Percentiles rank a stretch among this genome's conserved stretches.
These are phyloP conservation scores for Aspergillus costaricaensis DNA, from an alignment of 2,329 filamentous ascomycete genomes.

Conservation along the genomic window DNA sequence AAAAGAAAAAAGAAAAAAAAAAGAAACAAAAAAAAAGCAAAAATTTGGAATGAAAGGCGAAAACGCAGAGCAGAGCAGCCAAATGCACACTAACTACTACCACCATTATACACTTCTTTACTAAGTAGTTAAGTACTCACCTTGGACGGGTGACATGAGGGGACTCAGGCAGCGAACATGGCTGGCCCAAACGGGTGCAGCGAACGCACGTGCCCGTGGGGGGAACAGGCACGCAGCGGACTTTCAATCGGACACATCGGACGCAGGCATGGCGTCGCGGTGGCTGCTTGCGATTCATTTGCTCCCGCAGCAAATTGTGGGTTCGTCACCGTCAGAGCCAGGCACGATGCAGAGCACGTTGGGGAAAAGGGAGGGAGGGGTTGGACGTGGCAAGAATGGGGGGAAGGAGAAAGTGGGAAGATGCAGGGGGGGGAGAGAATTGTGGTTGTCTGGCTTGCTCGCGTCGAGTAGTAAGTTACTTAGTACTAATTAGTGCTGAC, in stretches of 20 bases:
- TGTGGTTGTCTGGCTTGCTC: too few species aligned
- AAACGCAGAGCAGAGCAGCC: too few species aligned
- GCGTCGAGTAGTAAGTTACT: too few species aligned
- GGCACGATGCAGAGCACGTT: too few species aligned
- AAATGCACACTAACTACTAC: too few species aligned
- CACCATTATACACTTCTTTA: too few species aligned
- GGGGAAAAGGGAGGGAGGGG: too few species aligned
- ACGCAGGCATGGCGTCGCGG: conserved; percentile 13
- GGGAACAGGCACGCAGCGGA: conserved; percentile 9
- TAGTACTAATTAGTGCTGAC: background rate
- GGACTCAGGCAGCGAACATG: conserved; percentile 7
- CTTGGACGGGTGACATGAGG: conserved; percentile 1
- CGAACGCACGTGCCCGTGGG: conserved; percentile 9
- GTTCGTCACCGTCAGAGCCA: too few species aligned
- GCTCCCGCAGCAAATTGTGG: background rate
- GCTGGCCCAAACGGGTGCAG: conserved; percentile 14
- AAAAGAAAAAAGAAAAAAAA: too few species aligned
- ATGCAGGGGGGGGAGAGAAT: background rate
- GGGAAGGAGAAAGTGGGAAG: background rate
- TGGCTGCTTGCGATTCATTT: conserved; percentile 9
- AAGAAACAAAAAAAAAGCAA: too few species aligned
- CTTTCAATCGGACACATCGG: conserved; percentile 15
- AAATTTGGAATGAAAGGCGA: too few species aligned
- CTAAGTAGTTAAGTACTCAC: background rate
- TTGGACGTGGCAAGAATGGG: background rate